Conservation (phyloP, 768 basidiomycete species). For the Mycena pura region DNA sequence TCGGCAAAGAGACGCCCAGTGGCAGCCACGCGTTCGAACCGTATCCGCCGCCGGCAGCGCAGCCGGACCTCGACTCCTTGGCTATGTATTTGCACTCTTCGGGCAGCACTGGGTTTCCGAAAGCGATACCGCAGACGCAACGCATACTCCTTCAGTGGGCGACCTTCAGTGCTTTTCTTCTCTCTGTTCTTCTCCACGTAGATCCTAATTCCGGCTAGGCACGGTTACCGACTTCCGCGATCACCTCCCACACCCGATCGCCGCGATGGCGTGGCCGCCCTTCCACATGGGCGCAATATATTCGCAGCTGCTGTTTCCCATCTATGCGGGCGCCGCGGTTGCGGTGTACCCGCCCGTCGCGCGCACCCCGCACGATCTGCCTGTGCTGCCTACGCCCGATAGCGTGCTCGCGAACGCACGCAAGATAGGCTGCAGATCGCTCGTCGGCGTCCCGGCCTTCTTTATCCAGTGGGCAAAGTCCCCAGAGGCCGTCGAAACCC, state of each 20-base stretch:
- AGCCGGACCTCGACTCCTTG: conserved; percentile 22
- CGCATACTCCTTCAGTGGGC: conserved; percentile 32
- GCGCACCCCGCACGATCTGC: conserved; percentile 25
- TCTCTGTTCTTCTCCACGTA: not conserved
- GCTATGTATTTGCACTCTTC: conserved; percentile 46
- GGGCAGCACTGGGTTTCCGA: conserved; percentile 48
- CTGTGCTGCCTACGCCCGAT: conserved; percentile 42
- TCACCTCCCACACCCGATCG: conserved; percentile 22
- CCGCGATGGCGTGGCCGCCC: conserved; percentile 37
- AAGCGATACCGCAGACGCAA: conserved; percentile 40
- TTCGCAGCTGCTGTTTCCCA: conserved; percentile 32
- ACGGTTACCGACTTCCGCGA: conserved; percentile 17
- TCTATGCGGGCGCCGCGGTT: conserved; percentile 28
- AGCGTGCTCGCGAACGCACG: conserved; percentile 40
- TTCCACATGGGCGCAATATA: conserved; percentile 41
- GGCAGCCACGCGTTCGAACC: no score
- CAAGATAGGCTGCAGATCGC: conserved; percentile 24
- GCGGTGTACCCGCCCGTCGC: conserved; percentile 38
- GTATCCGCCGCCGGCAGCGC: not conserved
- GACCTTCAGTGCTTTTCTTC: conserved; percentile 30
- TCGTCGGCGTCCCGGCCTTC: conserved; percentile 38
- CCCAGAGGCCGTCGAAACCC: conserved; percentile 27
- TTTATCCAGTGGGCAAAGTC: conserved; percentile 38
- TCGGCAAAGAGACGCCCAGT: no score
- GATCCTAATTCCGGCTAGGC: conserved; percentile 2